Conservation (phyloP, 2,329 filamentous ascomycete species). For the Ceratocystis cacaofunesta region DNA sequence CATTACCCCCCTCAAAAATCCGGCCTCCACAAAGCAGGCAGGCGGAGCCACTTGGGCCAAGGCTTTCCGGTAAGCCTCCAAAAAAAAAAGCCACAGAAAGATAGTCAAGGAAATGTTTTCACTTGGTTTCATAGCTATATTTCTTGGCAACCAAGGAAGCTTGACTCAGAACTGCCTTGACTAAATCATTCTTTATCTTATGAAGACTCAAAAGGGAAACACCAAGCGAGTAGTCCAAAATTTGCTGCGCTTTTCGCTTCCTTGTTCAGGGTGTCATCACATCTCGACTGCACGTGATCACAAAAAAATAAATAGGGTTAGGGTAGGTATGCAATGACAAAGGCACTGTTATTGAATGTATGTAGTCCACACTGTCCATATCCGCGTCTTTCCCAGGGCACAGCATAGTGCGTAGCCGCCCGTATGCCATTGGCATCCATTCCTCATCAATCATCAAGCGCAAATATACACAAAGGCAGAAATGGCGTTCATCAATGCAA, state of each 20-base stretch:
- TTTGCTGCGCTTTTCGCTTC: conserved; percentile 5
- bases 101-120: neutral
- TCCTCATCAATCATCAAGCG: neutral
- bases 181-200: neutral
- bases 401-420: neutral
- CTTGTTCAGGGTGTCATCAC: neutral
- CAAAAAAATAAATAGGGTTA: neutral
- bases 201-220: neutral
- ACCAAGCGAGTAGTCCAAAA: neutral
- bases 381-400: neutral
- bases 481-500: no score
- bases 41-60: no score
- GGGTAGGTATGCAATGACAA: neutral
- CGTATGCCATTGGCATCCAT: neutral
- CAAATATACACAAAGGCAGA: neutral
- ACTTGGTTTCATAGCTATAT: no score
- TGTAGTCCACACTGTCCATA: neutral
- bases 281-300: neutral
- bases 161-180: no score
- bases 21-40: no score
- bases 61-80: neutral
- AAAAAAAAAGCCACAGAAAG: neutral
- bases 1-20: no score
- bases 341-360: neutral
- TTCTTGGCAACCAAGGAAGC: no score